A percentile compares a stretch with the other conserved stretches of the same genome.
Conservation (phyloP, 78 protist genomes). For the Dictyostelium firmibasis region DNA sequence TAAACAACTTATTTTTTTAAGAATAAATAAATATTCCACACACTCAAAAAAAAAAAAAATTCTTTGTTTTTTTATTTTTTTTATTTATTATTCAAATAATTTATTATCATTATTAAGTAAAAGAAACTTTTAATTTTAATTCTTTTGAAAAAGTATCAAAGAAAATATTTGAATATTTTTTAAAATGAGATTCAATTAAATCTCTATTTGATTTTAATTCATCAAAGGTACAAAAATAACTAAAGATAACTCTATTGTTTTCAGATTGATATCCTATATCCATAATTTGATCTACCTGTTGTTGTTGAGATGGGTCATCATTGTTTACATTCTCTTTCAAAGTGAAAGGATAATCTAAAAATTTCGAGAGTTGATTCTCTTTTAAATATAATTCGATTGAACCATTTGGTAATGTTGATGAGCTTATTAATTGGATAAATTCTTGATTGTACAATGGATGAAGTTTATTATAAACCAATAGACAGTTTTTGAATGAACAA, state of each 20-base stretch:
- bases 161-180: not conserved
- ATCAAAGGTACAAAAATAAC: not conserved
- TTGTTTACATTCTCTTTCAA: not conserved
- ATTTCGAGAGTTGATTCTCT: not conserved
- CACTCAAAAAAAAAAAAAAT: no score
- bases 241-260: not conserved
- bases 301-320: not conserved
- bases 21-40: no score
- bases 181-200: not conserved
- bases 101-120: not conserved
- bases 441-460: not conserved
- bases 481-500: not conserved
- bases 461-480: not conserved
- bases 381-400: not conserved
- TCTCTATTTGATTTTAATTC: not conserved
- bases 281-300: not conserved
- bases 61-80: not conserved
- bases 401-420: not conserved
- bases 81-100: not conserved
- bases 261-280: not conserved
- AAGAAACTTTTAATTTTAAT: not conserved
- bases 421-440: not conserved
- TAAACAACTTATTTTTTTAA: not conserved
- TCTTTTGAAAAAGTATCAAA: not conserved
- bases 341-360: not conserved